Base-by-base conservation (phyloP, 768 basidiomycete species). In the Tephrocybe sp. region DNA sequence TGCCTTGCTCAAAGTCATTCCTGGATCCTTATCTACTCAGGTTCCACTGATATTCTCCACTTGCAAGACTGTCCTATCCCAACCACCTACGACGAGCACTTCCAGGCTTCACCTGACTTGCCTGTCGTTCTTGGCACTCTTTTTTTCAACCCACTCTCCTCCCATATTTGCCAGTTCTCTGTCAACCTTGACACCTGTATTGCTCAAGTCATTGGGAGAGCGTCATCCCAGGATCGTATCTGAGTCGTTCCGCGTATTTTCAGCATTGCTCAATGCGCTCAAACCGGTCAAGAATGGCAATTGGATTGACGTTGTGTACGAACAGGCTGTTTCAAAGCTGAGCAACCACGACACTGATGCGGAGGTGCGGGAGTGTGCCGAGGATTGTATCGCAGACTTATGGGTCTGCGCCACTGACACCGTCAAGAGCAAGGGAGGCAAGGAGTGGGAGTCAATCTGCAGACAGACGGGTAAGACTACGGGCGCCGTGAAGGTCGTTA, bases 201-300 rank as follows among this genome's bases (percentile, higher is more conserved):
- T 98, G 34, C 78, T 94, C 36, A 82, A 81, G 49, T 82, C 85
- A 9, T 73, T 91, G 41, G 71, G 72, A 16, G 94, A 98, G 66
- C 85, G 87, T 57, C 90, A 94, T 63, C 95, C 95, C 32, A 85
- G 92, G 53, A 81, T 98, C 53, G 87, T 84, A 5, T 85, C 92
- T 2, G 92, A 95, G 61, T 80, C 92, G 0, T 93, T 98, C 78
- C 82, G 83, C 33, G 88, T 86, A 1, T 92, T 92, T 60, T 92
- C 92, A 2, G 78, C 92, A 1, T 72, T 99, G 6, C 76, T 97
- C 26, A 84, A 80, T 55, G 78, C 89, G 2, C 70, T 88, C 34
- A 84, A 87, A 42, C 92, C 92, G 1, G 66, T 88, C 41, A 82
- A 82, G 56, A 63, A 73, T 49, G 70, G 67, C 5, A 80, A 83